Conservation (phyloP, 768 basidiomycete genomes). For the Cubamyces sp. region DNA sequence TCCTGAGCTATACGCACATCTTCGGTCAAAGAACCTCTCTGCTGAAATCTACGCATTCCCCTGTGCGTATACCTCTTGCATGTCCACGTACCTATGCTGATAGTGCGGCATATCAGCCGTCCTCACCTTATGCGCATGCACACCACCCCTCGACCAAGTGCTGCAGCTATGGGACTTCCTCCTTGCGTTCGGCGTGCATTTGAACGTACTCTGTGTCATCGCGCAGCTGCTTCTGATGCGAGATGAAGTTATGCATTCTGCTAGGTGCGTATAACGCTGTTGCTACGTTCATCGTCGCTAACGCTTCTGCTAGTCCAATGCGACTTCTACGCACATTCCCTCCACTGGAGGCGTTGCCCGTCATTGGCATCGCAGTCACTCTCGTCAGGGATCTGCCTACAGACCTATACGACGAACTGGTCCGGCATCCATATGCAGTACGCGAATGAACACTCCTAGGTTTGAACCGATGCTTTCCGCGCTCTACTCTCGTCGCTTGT, state of each 20-base stretch:
- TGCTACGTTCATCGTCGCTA: neutral
- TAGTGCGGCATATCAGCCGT: constrained; percentile 57
- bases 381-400: constrained; percentile 89
- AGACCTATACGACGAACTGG: constrained; percentile 87
- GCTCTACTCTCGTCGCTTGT: constrained; percentile 2
- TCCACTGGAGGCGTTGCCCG: constrained; percentile 81
- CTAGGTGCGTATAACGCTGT: constrained; percentile 61
- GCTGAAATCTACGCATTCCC: constrained; percentile 99
- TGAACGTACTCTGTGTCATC: constrained; percentile 96
- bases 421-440: constrained; percentile 81
- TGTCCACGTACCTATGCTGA: neutral
- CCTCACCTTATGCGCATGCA: constrained; percentile 94
- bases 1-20: constrained; percentile 76
- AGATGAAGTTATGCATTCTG: constrained; percentile 84
- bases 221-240: constrained; percentile 91
- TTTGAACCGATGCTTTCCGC: neutral
- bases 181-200: constrained; percentile 93
- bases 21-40: constrained; percentile 88
- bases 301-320: constrained; percentile 72
- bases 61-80: constrained; percentile 55
- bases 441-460: constrained; percentile 11
- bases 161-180: constrained; percentile 97
- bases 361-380: constrained; percentile 92
- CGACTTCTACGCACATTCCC: constrained; percentile 92
- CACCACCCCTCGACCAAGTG: constrained; percentile 94